A percentile compares a stretch with the other conserved stretches of the same genome.
Evolutionary conservation across 768 basidiomycete species (phyloP).

Genomic region (Kwoniella botswanensis): DNA sequence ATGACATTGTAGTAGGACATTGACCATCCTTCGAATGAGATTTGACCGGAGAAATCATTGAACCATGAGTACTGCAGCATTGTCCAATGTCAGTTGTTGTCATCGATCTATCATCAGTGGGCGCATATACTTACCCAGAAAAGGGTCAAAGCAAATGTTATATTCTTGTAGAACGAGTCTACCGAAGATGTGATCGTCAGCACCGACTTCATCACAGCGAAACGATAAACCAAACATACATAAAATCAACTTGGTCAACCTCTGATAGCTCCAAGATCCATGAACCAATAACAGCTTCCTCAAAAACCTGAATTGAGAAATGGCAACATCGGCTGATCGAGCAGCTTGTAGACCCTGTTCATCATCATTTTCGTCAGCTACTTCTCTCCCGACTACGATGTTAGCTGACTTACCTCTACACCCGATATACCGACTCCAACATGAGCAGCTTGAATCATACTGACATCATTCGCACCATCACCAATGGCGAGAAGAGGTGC

Average conservation of each 20-base stretch:
- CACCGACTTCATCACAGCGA: not conserved
- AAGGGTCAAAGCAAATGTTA: constrained; percentile 95
- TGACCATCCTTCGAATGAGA: constrained; percentile 98
- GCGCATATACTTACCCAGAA: constrained; percentile 75
- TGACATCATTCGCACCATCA: constrained; percentile 97
- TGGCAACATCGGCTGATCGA: constrained; percentile 94
- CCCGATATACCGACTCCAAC: constrained; percentile 98
- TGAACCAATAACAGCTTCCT: constrained; percentile 95
- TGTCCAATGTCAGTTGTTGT: not conserved
- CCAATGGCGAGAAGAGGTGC: constrained; percentile 95
- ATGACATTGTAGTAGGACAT: constrained; percentile 94
- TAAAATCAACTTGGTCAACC: constrained; percentile 90
- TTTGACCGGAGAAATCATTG: constrained; percentile 99
- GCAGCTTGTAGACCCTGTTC: constrained; percentile 93
- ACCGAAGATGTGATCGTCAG: constrained; percentile 3
- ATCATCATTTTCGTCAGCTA: too few relatives aligned
- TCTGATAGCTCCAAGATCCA: constrained; percentile 97
- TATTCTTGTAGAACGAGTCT: constrained; percentile 99
- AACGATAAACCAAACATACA: constrained; percentile 67
- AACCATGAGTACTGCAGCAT: constrained; percentile 85
- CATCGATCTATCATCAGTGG: not conserved
- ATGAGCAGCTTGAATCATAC: constrained; percentile 99
- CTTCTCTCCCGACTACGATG: not conserved
- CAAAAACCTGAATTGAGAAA: constrained; percentile 94
- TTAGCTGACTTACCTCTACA: constrained; percentile 71